Evolutionary conservation across 2,329 filamentous ascomycete species (phyloP).

Genomic region (Aurifilum marmelostoma): DNA sequence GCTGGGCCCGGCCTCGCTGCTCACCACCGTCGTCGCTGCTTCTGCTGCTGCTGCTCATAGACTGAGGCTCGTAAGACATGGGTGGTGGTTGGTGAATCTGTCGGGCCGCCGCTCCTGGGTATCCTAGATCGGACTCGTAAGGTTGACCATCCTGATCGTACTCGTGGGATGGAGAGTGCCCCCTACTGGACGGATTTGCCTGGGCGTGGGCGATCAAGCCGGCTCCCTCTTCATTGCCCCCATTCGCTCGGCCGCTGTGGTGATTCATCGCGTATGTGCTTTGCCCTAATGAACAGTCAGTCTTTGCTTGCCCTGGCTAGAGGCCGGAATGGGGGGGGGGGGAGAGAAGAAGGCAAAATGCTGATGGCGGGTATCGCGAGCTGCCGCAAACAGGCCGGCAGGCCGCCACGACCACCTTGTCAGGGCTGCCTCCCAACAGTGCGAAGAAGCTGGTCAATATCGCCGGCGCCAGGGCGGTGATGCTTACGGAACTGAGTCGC

Average conservation of each 20-base stretch:
- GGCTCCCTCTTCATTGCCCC: constrained; percentile 36
- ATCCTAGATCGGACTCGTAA: constrained; percentile 30
- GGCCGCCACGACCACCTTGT: not conserved
- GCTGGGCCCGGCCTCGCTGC: constrained; percentile 14
- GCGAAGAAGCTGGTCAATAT: constrained; percentile 22
- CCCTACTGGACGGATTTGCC: constrained; percentile 33
- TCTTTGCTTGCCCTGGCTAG: not conserved
- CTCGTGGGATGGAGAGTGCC: constrained; percentile 25
- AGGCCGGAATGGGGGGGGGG: not conserved
- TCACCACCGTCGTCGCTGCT: constrained; percentile 16
- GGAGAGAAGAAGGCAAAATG: not conserved
- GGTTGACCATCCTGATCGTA: constrained; percentile 28
- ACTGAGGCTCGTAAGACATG: constrained; percentile 15
- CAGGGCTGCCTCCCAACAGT: constrained; percentile 13
- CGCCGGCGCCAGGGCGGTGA: constrained; percentile 21
- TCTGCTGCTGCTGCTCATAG: constrained; percentile 12
- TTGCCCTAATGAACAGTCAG: constrained; percentile 26
- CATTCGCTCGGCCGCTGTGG: constrained; percentile 15
- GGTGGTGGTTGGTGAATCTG: constrained; percentile 19
- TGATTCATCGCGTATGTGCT: constrained; percentile 34
- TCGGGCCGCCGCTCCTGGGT: constrained; percentile 20
- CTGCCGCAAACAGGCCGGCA: not conserved
- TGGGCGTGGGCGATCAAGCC: constrained; percentile 43
- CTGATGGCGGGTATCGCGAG: constrained; percentile 7
- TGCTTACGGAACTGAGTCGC: constrained; percentile 42